Evolutionary conservation across 805 yeast species (phyloP), one percentile per base, ranked within the genome.

Genomic region (Vanderwaltozyma yarrowii): DNA sequence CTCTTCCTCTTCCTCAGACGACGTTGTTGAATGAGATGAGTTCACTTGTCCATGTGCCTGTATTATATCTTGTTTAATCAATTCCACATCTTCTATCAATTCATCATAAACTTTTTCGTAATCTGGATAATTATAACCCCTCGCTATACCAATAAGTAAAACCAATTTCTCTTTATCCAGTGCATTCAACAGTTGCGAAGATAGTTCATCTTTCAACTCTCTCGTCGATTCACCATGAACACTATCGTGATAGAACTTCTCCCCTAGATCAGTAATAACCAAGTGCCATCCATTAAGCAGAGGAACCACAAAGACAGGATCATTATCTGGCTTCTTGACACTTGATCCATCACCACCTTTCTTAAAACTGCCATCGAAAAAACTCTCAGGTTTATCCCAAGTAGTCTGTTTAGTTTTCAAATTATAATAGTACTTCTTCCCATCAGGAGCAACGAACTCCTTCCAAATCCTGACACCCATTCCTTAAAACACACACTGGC

Each of bases 211-310:
- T 1, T 62, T 60, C 7, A 67, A 54, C 17, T 42, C 38, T 72
- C 9, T 13, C 6, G 12, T 13, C 1, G 70, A 61, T 29, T 39
- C 41, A 8, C 50, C 43, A 1, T 62, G 51, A 2, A 30, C 39
- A 1, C 23, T 28, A 44, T 69, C 61, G 40, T 63, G 50, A 33
- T 62, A 71, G 49, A 64, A 71, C 40, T 69, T 65, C 3, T 60
- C 39, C 0, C 76, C 78, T 8, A 58, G 51, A 17, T 55, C 52
- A 13, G 67, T 57, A 17, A 73, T 54, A 1, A 71, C 60, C n/a
- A 72, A 40, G 3, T 40, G 27, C 77, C 76, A 73, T 4, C 54
- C 58, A 16, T 60, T 51, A 1, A 39, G 18, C 23, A 56, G 41
- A 5, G 49, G 47, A 8, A 54, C 29, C 3, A 39, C 47, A 36